Evolutionary conservation across 257 asterid genomes (phyloP).

Genomic region (Fraxinus anomala): DNA sequence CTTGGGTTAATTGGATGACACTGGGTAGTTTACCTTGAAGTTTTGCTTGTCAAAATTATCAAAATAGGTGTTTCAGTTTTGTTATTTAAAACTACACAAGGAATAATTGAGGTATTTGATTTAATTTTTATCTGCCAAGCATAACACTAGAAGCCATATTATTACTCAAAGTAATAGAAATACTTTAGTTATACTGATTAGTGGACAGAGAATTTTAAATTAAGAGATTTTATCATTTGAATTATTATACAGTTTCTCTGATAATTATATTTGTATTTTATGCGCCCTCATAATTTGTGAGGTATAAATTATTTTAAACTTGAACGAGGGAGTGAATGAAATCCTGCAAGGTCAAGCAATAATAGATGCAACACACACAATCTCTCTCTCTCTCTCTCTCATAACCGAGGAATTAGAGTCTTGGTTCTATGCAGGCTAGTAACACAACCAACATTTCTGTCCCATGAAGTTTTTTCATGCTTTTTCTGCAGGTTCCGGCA

Average conservation of each 20-base stretch:
- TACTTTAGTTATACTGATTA: not conserved
- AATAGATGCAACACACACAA: not conserved
- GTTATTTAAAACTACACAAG: not conserved
- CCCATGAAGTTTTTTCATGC: constrained; percentile 2
- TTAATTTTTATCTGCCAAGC: not conserved
- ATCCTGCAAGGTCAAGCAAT: not conserved
- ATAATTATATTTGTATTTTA: not conserved
- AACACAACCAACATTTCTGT: not conserved
- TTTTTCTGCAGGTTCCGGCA: constrained; percentile 73
- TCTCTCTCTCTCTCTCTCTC: not conserved
- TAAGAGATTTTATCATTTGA: not conserved
- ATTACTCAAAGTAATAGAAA: not conserved
- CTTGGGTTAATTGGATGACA: not conserved
- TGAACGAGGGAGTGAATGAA: not conserved
- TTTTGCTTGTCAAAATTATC: not conserved
- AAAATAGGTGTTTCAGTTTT: not conserved
- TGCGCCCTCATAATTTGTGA: not conserved
- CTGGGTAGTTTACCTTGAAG: not conserved
- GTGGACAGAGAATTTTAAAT: not conserved
- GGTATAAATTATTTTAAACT: not conserved
- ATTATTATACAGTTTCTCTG: no score
- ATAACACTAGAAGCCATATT: not conserved
- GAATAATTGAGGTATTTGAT: not conserved
- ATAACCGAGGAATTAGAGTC: no score
- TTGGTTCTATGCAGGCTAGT: not conserved